A percentile compares a stretch with the other conserved stretches of the same genome.
These are phyloP conservation scores for Diaporthe australafricana DNA, from an alignment of 2,329 filamentous ascomycete species.

Conservation along the genomic window DNA sequence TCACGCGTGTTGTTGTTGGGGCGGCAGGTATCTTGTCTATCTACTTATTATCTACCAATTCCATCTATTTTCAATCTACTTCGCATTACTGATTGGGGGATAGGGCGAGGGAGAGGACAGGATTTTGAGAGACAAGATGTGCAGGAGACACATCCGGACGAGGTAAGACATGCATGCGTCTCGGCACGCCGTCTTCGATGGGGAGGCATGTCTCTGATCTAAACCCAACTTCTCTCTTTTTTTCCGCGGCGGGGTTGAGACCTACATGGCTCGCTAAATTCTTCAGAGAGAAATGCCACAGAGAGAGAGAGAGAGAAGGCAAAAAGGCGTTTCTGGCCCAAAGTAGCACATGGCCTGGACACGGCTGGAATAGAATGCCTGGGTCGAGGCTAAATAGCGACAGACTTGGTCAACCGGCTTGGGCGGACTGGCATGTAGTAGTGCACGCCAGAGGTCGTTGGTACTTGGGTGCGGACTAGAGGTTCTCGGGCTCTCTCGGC, in stretches of 20 bases:
- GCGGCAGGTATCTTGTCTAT: too few species aligned
- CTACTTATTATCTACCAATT: too few species aligned
- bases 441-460: neutral
- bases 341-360: neutral
- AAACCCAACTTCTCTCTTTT: neutral
- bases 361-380: neutral
- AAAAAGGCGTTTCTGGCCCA: neutral
- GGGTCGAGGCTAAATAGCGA: conserved; percentile 7
- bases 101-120: conserved; percentile 9
- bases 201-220: conserved; percentile 19
- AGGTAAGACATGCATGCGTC: conserved; percentile 21
- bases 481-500: neutral
- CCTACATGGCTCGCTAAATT: neutral
- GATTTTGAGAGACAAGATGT: neutral
- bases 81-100: conserved; percentile 1
- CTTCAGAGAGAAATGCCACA: neutral
- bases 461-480: neutral
- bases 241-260: neutral
- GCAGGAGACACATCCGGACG: conserved; percentile 7
- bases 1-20: too few species aligned
- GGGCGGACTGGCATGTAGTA: conserved; percentile 8
- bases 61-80: neutral
- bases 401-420: neutral
- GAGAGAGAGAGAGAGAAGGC: too few species aligned
- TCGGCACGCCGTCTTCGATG: conserved; percentile 16